Evolutionary conservation across 2,329 filamentous ascomycete species (phyloP).

Genomic region (Fusarium paranaense): DNA sequence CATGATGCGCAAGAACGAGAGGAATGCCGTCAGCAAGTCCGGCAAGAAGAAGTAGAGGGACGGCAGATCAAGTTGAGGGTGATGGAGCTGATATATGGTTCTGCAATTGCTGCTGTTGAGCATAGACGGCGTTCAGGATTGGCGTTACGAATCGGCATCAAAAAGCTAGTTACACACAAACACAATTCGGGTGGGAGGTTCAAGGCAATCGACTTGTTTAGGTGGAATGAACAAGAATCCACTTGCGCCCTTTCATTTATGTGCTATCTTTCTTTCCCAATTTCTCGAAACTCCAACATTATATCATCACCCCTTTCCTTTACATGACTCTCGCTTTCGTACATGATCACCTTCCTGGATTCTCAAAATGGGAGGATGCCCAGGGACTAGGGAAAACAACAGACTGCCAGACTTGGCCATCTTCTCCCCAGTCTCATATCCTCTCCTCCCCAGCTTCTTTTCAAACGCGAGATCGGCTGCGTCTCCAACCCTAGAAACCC

Average conservation of each 20-base stretch:
- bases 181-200: constrained; percentile 22
- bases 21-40: constrained; percentile 45
- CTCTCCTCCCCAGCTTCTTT: not conserved
- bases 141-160: constrained; percentile 45
- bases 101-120: constrained; percentile 22
- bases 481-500: not conserved
- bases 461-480: not conserved
- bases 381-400: constrained; percentile 36
- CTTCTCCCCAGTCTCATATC: not conserved
- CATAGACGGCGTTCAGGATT: constrained; percentile 47
- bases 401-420: constrained; percentile 6
- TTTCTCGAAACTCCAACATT: constrained; percentile 34
- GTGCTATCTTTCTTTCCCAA: constrained; percentile 29
- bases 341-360: constrained; percentile 27
- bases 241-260: constrained; percentile 26
- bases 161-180: constrained; percentile 24
- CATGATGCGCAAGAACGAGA: constrained; percentile 75
- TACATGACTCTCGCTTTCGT: constrained; percentile 35
- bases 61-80: not conserved
- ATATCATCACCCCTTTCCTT: constrained; percentile 34
- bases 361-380: constrained; percentile 31
- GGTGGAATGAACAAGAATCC: constrained; percentile 34
- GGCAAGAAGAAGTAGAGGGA: constrained; percentile 38
- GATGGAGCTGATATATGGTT: constrained; percentile 12
- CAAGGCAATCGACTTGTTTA: constrained; percentile 26